phyloP scores from a whole-genome alignment of 2,329 filamentous ascomycete species.

The Talaromyces sp. region DNA sequence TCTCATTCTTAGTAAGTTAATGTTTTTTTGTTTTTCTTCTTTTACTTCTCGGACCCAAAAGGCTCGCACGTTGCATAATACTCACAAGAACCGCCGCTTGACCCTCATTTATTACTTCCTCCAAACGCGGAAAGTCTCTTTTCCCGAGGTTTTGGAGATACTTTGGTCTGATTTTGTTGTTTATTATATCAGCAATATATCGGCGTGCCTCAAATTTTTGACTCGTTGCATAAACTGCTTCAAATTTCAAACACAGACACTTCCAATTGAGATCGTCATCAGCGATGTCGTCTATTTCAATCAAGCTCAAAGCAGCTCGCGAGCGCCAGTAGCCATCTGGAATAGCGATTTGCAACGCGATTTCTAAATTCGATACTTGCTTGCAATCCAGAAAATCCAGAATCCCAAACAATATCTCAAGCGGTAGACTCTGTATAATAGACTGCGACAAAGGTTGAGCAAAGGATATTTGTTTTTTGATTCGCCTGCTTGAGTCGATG shows the following conservation, averaged over 20 bases:
- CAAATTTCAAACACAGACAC: no score
- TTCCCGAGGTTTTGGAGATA: neutral
- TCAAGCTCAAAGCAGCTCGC: slow-evolving; percentile 1
- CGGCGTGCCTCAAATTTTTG: neutral
- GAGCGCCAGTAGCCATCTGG: slow-evolving; percentile 3
- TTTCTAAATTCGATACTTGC: neutral
- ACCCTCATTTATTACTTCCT: slow-evolving; percentile 2
- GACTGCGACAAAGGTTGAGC: neutral
- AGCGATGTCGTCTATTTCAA: slow-evolving; percentile 1
- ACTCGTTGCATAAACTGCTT: no score
- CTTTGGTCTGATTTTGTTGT: neutral
- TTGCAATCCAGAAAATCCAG: slow-evolving; percentile 1
- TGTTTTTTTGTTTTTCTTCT: no score
- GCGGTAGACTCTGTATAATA: neutral
- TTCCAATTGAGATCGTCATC: no score
- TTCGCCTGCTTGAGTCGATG: neutral
- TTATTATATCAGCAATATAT: neutral
- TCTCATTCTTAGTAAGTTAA: no score
- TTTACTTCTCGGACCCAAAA: no score
- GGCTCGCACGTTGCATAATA: no score
- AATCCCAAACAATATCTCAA: slow-evolving; percentile 1
- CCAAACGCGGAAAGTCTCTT: neutral
- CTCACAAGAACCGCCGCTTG: no score
- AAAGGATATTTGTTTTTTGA: neutral
- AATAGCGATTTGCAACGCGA: neutral